phyloP scores from a whole-genome alignment of 768 basidiomycete species.

The Mycena crocata region DNA sequence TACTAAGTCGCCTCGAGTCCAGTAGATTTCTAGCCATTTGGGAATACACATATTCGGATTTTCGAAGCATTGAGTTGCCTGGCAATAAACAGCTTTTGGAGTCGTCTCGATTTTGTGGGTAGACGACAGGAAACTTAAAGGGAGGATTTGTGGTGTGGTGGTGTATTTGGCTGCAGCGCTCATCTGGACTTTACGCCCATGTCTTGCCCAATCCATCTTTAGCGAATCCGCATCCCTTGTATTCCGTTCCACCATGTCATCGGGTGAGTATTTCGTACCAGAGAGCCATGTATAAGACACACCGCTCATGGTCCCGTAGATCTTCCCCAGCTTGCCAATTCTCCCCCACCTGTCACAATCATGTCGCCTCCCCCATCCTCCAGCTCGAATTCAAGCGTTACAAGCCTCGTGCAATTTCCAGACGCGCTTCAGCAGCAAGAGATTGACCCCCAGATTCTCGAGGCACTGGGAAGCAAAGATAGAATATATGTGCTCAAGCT shows the following conservation, averaged over 20 bases:
- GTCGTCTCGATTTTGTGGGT: no score
- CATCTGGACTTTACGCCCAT: conserved; percentile 19
- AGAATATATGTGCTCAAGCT: conserved; percentile 88
- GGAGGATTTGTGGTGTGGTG: neutral
- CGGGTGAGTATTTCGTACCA: neutral
- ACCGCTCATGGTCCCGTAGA: neutral
- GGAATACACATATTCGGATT: no score
- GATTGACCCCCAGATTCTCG: conserved; percentile 83
- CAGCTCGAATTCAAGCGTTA: conserved; percentile 30
- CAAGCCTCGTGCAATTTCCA: conserved; percentile 25
- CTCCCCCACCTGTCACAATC: conserved; percentile 30
- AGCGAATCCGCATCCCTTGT: conserved; percentile 16
- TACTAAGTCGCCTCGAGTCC: no score
- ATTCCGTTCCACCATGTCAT: conserved; percentile 20
- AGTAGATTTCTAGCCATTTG: no score
- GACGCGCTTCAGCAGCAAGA: conserved; percentile 49
- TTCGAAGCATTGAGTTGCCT: no score
- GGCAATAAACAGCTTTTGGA: no score
- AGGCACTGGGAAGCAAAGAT: conserved; percentile 90
- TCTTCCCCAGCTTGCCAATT: neutral
- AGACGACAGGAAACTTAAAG: no score
- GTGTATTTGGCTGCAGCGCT: conserved; percentile 5
- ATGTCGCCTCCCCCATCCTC: conserved; percentile 31
- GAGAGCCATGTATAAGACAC: neutral
- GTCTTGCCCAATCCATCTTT: conserved; percentile 19